phyloP scores from a whole-genome alignment of 805 yeast species.

The Monosporozyma aerobia region DNA sequence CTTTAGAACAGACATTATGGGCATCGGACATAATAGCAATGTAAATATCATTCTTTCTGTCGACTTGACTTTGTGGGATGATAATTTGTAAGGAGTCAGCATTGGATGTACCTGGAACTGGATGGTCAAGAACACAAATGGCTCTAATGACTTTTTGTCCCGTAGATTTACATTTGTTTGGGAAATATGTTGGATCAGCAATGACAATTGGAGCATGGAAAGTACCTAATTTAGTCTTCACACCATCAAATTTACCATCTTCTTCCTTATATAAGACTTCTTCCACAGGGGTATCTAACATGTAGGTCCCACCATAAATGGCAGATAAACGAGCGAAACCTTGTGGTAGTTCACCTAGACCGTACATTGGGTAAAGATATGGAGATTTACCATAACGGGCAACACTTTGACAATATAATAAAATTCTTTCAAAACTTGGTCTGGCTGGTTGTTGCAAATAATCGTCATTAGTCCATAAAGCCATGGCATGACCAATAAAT shows the following conservation, averaged over 20 bases:
- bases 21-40: conserved; percentile 82
- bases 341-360: conserved; percentile 97
- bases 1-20: conserved; percentile 84
- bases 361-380: conserved; percentile 90
- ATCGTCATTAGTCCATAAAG: conserved; percentile 87
- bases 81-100: conserved; percentile 88
- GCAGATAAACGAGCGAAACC: conserved; percentile 96
- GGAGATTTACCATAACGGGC: conserved; percentile 96
- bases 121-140: conserved; percentile 81
- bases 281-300: conserved; percentile 94
- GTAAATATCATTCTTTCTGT: conserved; percentile 88
- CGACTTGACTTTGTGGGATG: conserved; percentile 93
- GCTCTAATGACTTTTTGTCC: conserved; percentile 34
- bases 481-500: conserved; percentile 98
- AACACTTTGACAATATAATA: conserved; percentile 80
- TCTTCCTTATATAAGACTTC: conserved; percentile 62
- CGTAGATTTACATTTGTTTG: conserved; percentile 38
- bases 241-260: conserved; percentile 66
- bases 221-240: conserved; percentile 80
- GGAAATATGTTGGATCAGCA: conserved; percentile 97
- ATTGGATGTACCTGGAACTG: conserved; percentile 71
- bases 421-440: conserved; percentile 78
- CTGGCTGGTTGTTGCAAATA: conserved; percentile 84
- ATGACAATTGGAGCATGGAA: conserved; percentile 90
- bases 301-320: conserved; percentile 95